Evolutionary conservation across 75 land plant species (phyloP).

Genomic region (Cupressus sempervirens): DNA sequence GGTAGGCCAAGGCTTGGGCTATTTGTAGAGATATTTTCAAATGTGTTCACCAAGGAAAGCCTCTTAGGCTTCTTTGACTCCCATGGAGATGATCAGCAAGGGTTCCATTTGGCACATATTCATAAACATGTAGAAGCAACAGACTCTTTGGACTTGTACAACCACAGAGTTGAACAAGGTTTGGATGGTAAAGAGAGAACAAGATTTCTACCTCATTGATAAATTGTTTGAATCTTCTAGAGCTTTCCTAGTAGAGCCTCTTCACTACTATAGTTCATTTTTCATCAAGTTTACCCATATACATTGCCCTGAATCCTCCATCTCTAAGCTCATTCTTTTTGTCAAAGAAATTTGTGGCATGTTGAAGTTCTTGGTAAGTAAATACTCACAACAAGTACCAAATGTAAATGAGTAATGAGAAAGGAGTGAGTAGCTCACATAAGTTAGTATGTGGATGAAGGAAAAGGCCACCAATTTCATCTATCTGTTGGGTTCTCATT

Average conservation of each 20-base stretch:
- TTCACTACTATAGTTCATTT: slow-evolving; percentile 16
- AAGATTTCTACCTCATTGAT: slow-evolving; percentile 22
- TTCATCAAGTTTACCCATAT: slow-evolving; percentile 9
- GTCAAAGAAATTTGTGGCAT: slow-evolving; percentile 23
- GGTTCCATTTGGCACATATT: slow-evolving; percentile 26
- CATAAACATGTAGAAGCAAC: slow-evolving; percentile 30
- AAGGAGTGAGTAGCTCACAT: no score
- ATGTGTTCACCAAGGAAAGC: slow-evolving; percentile 16
- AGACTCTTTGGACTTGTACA: slow-evolving; percentile 15
- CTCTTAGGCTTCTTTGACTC: not conserved
- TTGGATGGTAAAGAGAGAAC: slow-evolving; percentile 22
- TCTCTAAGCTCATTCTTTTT: slow-evolving; percentile 25
- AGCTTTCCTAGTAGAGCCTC: not conserved
- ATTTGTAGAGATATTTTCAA: slow-evolving; percentile 26
- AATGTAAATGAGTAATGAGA: no score
- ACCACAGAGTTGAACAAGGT: slow-evolving; percentile 28
- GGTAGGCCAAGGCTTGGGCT: slow-evolving; percentile 28
- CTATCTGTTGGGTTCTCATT: no score
- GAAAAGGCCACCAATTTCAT: no score
- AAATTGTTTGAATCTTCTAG: slow-evolving; percentile 12
- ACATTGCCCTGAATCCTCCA: slow-evolving; percentile 16
- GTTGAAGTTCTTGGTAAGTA: slow-evolving; percentile 11
- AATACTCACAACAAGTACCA: not conserved
- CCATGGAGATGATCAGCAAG: slow-evolving; percentile 47
- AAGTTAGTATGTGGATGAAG: no score